Conservation (phyloP, 2,329 filamentous ascomycete genomes). For the Ophiobolus disseminans region DNA sequence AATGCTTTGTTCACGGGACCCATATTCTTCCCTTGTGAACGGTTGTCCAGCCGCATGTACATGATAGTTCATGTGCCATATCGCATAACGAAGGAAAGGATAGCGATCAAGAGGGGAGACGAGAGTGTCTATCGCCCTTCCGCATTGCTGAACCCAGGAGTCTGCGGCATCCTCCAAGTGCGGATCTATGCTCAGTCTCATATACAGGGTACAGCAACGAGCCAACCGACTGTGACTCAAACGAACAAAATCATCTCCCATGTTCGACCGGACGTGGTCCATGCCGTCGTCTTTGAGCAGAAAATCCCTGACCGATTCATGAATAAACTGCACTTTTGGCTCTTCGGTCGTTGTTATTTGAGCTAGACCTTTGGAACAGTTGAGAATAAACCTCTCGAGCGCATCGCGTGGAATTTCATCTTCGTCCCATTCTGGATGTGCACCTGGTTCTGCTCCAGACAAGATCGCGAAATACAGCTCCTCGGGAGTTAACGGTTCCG, state of each 20-base stretch:
- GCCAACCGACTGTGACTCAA: not conserved
- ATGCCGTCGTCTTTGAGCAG: constrained; percentile 48
- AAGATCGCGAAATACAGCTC: constrained; percentile 23
- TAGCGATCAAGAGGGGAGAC: not conserved
- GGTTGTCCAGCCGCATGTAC: too few relatives aligned
- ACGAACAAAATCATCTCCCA: constrained; percentile 4
- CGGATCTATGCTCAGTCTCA: not conserved
- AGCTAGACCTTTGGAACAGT: constrained; percentile 33
- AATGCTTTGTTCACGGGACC: too few relatives aligned
- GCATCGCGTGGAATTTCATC: constrained; percentile 15
- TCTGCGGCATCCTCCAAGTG: not conserved
- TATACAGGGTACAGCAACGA: not conserved
- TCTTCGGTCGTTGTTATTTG: constrained; percentile 22
- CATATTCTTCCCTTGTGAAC: too few relatives aligned
- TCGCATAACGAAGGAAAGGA: not conserved
- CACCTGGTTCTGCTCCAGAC: constrained; percentile 12
- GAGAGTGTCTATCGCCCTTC: not conserved
- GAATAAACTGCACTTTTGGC: constrained; percentile 40
- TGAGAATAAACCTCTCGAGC: constrained; percentile 26
- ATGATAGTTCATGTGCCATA: too few relatives aligned
- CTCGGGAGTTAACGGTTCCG: constrained; percentile 15
- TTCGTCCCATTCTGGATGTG: constrained; percentile 17
- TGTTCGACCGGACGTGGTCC: constrained; percentile 41
- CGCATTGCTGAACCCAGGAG: not conserved
- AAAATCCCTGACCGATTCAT: constrained; percentile 47